Evolutionary conservation across 2,329 filamentous ascomycete genomes (phyloP), one percentile per base, ranked within the genome.

Genomic region (Berkeleyomyces basicola): DNA sequence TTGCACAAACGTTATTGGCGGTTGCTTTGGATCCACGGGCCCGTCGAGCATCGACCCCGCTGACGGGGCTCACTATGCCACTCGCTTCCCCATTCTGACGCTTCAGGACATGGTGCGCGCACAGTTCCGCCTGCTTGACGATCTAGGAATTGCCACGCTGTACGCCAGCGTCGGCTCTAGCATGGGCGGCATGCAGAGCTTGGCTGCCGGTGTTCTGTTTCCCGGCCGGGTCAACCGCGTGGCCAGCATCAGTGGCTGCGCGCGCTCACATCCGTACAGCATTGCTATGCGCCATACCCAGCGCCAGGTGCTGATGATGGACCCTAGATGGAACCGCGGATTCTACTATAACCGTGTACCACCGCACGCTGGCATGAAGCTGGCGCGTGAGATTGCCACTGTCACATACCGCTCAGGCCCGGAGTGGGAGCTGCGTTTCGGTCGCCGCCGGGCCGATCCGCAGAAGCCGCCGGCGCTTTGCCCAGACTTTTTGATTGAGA

Each of bases 251-350:
- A 95, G 88, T 70, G 93, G 92, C 10, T 99, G 93, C 72, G 93
- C 92, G 0, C 81, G 93, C 66, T 95, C 88, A 68, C 93, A 99
- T 72, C 93, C 93, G 0, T 99, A 99, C 76, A 95, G 91, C 73
- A 96, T 99, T 71, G 93, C 93, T 42, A 96, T 99, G 92, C 85
- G 93, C 61, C 93, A 99, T 74, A 96, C 92, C 0, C 93, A 99
- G 74, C 85, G 93, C 37, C 93, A 97, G 76, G 93, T 96, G 0
- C 81, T 99, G 58, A 97, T 99, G 91, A 96, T 96, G 87, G 93
- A 99, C 70, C 90, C 91, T 2, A 90, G 95, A 70, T 99, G 93
- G 93, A 88, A 89, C 68, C 84, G 93, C 43, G 93, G 93, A 1
- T 95, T 92, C 75, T 97, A 97, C 77, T 95, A 96, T 71, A 86